Percentiles rank a stretch among this genome's conserved stretches.
Conservation (phyloP, 768 basidiomycete species). For the Russula virescens region DNA sequence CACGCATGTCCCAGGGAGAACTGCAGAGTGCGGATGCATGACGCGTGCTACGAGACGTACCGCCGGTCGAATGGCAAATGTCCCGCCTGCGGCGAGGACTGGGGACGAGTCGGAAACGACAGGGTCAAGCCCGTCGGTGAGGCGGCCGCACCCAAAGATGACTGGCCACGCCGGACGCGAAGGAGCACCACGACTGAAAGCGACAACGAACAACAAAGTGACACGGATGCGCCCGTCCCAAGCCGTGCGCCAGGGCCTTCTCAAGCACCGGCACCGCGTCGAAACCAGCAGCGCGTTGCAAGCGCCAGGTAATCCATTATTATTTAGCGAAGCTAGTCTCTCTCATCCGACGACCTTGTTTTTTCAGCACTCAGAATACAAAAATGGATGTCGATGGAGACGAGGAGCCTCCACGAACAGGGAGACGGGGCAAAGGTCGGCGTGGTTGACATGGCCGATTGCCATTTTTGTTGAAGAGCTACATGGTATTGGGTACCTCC, state of each 20-base stretch:
- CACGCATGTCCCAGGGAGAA: slow-evolving; percentile 52
- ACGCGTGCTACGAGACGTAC: slow-evolving; percentile 54
- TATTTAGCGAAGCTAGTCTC: background rate
- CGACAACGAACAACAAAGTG: slow-evolving; percentile 52
- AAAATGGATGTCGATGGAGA: slow-evolving; percentile 44
- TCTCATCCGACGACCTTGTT: slow-evolving; percentile 6
- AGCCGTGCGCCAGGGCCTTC: background rate
- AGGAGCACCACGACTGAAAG: slow-evolving; percentile 37
- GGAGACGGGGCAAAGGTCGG: slow-evolving; percentile 23
- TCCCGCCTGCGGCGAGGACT: slow-evolving; percentile 51
- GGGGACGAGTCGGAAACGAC: slow-evolving; percentile 49
- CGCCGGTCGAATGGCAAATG: slow-evolving; percentile 43
- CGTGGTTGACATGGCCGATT: slow-evolving; percentile 8
- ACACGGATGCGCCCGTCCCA: slow-evolving; percentile 28
- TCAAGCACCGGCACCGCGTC: slow-evolving; percentile 3
- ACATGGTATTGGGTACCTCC: background rate
- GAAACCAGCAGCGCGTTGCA: slow-evolving; percentile 4
- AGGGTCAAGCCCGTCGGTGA: slow-evolving; percentile 60
- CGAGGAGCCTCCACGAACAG: slow-evolving; percentile 34
- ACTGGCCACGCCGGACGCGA: slow-evolving; percentile 20
- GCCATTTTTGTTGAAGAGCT: background rate
- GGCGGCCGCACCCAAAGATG: slow-evolving; percentile 28
- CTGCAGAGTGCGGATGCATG: slow-evolving; percentile 61
- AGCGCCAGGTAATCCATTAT: background rate
- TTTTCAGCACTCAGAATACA: slow-evolving; percentile 28